Evolutionary conservation across 495 filamentous ascomycete genomes (phyloP).

Genomic region (Neurospora sp.): DNA sequence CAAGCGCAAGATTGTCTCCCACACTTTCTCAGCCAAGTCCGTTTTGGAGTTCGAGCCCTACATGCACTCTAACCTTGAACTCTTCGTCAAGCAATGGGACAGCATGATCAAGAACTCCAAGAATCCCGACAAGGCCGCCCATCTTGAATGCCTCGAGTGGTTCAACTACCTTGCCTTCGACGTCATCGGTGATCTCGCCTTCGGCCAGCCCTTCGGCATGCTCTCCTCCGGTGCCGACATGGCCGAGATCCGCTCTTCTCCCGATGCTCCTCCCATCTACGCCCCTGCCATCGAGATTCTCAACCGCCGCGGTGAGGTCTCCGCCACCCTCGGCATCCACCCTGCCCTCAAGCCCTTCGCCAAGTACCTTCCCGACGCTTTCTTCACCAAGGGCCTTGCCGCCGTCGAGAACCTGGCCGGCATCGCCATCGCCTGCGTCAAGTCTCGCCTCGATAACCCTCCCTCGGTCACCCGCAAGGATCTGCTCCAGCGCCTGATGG

Average conservation of each 20-base stretch:
- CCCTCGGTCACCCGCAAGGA: slow-evolving; percentile 57
- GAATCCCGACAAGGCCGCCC: slow-evolving; percentile 27
- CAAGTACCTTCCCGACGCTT: slow-evolving; percentile 55
- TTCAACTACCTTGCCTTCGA: slow-evolving; percentile 94
- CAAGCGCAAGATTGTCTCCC: slow-evolving; percentile 81
- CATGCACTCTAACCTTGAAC: slow-evolving; percentile 68
- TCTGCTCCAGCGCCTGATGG: slow-evolving; percentile 73
- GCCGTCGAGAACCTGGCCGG: slow-evolving; percentile 60
- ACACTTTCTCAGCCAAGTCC: slow-evolving; percentile 77
- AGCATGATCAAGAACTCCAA: slow-evolving; percentile 28
- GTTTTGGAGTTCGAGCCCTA: slow-evolving; percentile 84
- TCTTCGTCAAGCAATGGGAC: slow-evolving; percentile 67
- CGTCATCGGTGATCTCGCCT: slow-evolving; percentile 71
- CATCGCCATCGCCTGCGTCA: slow-evolving; percentile 74
- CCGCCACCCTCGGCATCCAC: slow-evolving; percentile 51
- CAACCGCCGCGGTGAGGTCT: slow-evolving; percentile 60
- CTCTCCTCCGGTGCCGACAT: slow-evolving; percentile 50
- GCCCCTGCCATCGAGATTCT: slow-evolving; percentile 62
- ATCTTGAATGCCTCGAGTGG: slow-evolving; percentile 77
- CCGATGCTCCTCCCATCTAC: slow-evolving; percentile 42
- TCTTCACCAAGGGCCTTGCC: slow-evolving; percentile 51
- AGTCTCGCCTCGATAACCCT: slow-evolving; percentile 56
- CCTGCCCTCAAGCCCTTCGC: slow-evolving; percentile 54
- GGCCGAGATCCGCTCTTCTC: slow-evolving; percentile 43
- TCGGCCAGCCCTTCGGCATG: slow-evolving; percentile 51